Evolutionary conservation across 1,284 basidiomycete genomes (phyloP).

Genomic region (Volvariella volvacea): DNA sequence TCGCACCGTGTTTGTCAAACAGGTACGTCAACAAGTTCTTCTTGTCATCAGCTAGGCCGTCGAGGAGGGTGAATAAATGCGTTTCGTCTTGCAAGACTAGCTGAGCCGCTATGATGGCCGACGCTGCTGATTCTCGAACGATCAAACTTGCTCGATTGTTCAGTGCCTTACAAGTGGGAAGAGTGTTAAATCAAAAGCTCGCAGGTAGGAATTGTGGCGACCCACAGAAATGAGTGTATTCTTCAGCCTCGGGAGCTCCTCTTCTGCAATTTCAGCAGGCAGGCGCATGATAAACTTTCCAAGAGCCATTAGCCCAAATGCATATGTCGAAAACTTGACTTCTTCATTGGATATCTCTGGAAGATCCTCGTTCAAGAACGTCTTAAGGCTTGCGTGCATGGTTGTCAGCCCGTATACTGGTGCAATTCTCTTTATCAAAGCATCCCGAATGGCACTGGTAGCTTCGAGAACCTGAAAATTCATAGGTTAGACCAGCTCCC

Average conservation of each 20-base stretch:
- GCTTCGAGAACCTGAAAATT: conserved; percentile 63
- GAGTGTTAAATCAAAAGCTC: not conserved
- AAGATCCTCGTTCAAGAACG: conserved; percentile 49
- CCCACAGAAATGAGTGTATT: conserved; percentile 57
- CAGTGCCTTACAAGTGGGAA: conserved; percentile 43
- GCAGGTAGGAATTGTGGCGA: not conserved
- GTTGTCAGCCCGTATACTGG: conserved; percentile 80
- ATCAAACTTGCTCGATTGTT: conserved; percentile 67
- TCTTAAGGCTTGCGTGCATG: conserved; percentile 60
- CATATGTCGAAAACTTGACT: conserved; percentile 59
- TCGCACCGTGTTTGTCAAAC: conserved; percentile 75
- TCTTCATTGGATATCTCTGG: conserved; percentile 36
- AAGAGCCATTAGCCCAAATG: conserved; percentile 74
- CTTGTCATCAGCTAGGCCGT: conserved; percentile 76
- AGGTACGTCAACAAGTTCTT: conserved; percentile 81
- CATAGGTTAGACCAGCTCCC: conserved; percentile 5
- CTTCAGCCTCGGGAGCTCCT: conserved; percentile 72
- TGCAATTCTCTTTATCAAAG: conserved; percentile 61
- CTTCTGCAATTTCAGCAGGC: conserved; percentile 77
- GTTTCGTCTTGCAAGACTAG: conserved; percentile 73
- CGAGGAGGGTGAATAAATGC: conserved; percentile 70
- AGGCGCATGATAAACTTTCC: conserved; percentile 75
- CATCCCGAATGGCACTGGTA: conserved; percentile 72
- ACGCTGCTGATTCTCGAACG: conserved; percentile 75
- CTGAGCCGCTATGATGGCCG: conserved; percentile 75